Base-by-base conservation (phyloP, 2,329 filamentous ascomycete genomes). In the Cryphonectria carpinicola region DNA sequence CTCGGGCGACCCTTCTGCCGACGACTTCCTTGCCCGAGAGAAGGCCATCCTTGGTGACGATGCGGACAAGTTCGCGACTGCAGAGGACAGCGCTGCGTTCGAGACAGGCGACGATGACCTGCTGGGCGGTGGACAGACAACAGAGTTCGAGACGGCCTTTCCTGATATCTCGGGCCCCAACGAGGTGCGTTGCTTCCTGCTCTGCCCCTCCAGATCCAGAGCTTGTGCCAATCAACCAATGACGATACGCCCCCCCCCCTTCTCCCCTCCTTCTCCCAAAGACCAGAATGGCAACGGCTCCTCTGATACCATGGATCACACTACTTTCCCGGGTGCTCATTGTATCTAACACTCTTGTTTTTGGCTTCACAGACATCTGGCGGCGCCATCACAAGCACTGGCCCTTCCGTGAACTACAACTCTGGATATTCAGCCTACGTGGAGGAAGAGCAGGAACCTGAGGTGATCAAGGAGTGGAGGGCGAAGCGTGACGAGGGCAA, bases 21-120 rank as follows among this genome's bases (percentile, higher is more conserved):
- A 93, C 78, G 94, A 97, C 82, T 98, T 99, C 81, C 89, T 98
- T 65, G 90, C 93, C 73, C 93, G 95, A 76, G 96, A 99, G 84
- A 93, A 94, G 79, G 96, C 94, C 73, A 83, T 92, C 25, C 89
- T 99, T 10, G 96, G 96, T 75, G 96, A 97, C 74, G 96, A 98
- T 81, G 96, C 96, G 72, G 89, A 94, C 77, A 93, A 95, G 84
- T 99, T 99, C 81, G 87, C 92, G 74, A 92, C 93, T 43, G 87
- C 89, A 72, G 90, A 91, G 78, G 93, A 97, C 79, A 84, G 87
- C 71, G 86, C 87, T 70, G 89, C 89, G 56, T 86, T 89, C 74
- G 90, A 92, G 76, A 84, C 89, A 74, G 87, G 84, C 68, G 92
- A 93, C 75, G 90, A 96, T 78, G 84, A 97, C 71, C 86, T 95